Percentiles rank a stretch among this genome's conserved stretches.
phyloP scores from a whole-genome alignment of 371 early-diverging fungal genomes.

The Fennellomyces sp. region DNA sequence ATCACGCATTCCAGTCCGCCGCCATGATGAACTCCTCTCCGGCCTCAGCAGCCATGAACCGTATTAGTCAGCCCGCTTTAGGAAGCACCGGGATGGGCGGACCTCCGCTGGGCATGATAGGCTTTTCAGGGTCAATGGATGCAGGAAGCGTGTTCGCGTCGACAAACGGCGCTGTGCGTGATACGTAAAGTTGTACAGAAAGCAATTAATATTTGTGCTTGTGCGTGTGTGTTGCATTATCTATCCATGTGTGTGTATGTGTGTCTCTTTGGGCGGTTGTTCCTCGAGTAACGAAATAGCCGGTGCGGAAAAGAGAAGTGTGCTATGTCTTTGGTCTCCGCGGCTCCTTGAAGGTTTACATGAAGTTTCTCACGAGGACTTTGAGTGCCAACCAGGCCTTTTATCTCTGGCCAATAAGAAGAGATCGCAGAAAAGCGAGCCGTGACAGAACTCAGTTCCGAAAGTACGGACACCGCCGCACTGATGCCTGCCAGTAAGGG shows the following conservation, averaged over 20 bases:
- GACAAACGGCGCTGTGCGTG: background rate
- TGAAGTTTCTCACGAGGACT: background rate
- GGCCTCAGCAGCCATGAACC: background rate
- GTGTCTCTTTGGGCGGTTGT: background rate
- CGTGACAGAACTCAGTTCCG: conserved; percentile 3
- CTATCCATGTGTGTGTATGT: too few relatives aligned
- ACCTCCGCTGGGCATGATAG: conserved; percentile 3
- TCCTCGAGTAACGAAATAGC: too few relatives aligned
- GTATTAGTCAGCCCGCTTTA: conserved; percentile 3
- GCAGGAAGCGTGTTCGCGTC: background rate
- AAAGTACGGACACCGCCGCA: too few relatives aligned
- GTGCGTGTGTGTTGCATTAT: too few relatives aligned
- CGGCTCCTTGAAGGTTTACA: too few relatives aligned
- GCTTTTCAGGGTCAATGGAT: conserved; percentile 5
- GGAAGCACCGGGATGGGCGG: background rate
- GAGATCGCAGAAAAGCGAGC: background rate
- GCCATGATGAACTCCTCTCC: background rate
- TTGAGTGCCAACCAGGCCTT: background rate
- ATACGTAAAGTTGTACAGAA: background rate
- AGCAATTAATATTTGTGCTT: background rate
- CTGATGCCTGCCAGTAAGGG: too few relatives aligned
- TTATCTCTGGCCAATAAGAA: conserved; percentile 1
- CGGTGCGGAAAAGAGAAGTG: too few relatives aligned
- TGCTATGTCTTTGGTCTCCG: too few relatives aligned
- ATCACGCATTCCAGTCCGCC: background rate